Evolutionary conservation across 139 green algal genomes (phyloP), one percentile per base, ranked within the genome.

Genomic region (Micromonas pusilla): DNA sequence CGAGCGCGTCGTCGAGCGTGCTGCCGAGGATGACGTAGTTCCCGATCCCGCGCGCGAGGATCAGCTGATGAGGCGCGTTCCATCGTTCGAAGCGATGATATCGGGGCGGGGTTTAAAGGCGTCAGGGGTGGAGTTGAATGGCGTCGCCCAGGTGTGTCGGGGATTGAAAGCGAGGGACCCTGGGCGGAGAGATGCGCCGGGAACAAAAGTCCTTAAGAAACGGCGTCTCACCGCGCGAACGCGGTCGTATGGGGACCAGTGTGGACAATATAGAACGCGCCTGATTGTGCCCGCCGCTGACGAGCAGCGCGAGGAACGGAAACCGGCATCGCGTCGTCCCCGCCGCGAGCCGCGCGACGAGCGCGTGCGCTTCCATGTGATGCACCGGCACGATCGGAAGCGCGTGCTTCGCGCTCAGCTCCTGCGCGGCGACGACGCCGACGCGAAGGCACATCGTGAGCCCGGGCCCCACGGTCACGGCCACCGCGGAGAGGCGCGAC

Each of bases 301-400:
- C 74, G 39, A 82, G 80, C 28, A 84, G 32, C 20, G 75, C 62
- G 23, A 82, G 32, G 64, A 84, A 84, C 19, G 80, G 74, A 54
- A 83, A 83, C 38, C 25, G 64, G 57, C 60, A 80, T 91, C 53
- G 4, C 92, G 79, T 0, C 88, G 88, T 45, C 95, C 87, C 36
- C 95, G 81, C 0, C 90, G 89, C 78, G 21, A 81, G 34, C 70
- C 83, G 75, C 0, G 91, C 91, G 30, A 98, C 89, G n/a, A 99
- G 83, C 0, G 92, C 80, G 71, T 99, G 95, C 2, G 94, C 95
- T 86, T 99, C 95, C 94, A 99, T 97, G 84, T 99, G 95, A 76
- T 99, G 95, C 19, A 98, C 87, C 4, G 84, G 81, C 5, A 99
- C 82, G 0, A 99, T 76, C 0, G 91, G 90, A 21, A 97, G 70